Conservation (phyloP, 2,329 filamentous ascomycete genomes). For the Cercospora brassicicola region DNA sequence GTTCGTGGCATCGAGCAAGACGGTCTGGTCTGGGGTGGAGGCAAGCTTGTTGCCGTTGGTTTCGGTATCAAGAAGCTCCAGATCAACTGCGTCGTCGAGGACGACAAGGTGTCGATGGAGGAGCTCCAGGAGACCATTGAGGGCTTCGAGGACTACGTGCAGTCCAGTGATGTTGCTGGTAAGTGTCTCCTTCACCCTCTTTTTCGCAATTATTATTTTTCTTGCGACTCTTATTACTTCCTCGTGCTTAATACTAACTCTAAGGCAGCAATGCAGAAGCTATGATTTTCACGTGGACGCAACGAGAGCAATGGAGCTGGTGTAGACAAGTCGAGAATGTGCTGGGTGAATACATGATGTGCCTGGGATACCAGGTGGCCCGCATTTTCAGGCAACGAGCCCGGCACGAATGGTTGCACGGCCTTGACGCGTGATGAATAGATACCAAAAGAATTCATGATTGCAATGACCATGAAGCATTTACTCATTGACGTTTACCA, state of each 20-base stretch:
- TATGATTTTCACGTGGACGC: conserved; percentile 53
- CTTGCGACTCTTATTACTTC: too few relatives aligned
- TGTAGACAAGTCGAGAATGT: neutral
- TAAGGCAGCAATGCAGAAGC: conserved; percentile 60
- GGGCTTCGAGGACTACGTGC: conserved; percentile 89
- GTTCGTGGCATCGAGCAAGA: conserved; percentile 87
- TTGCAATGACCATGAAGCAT: conserved; percentile 19
- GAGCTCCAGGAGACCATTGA: conserved; percentile 86
- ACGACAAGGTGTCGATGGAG: conserved; percentile 86
- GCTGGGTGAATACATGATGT: neutral
- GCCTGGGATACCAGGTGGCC: neutral
- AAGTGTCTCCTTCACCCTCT: conserved; percentile 47
- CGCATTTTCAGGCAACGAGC: conserved; percentile 35
- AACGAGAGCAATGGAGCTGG: neutral
- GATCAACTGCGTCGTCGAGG: conserved; percentile 96
- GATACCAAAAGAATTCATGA: conserved; percentile 3
- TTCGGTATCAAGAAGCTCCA: conserved; percentile 99
- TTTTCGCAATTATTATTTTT: too few relatives aligned
- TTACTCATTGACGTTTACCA: neutral
- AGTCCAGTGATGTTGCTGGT: conserved; percentile 86
- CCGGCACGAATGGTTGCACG: neutral
- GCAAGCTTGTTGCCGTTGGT: conserved; percentile 83
- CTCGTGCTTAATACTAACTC: too few relatives aligned
- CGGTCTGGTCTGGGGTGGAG: conserved; percentile 92
- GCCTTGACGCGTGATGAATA: conserved; percentile 1